Evolutionary conservation across 352 stramenopile genomes (phyloP), one percentile per base, ranked within the genome.

Genomic region (Pythium brassicae): DNA sequence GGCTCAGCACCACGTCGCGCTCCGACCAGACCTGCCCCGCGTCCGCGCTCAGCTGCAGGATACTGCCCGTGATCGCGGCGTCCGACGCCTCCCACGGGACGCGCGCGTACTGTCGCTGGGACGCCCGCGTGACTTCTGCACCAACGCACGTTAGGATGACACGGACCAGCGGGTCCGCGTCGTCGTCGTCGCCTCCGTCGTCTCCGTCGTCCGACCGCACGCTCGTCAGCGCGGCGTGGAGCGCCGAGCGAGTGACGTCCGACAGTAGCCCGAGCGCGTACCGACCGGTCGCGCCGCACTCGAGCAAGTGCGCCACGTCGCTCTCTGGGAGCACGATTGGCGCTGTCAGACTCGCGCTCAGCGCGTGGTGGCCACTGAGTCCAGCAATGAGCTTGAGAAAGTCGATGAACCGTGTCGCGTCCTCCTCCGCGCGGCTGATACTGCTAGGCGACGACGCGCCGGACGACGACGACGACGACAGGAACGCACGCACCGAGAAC

Each of bases 381-480:
- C 83, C 82, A 19, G 82, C 80, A 50, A 88, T 84, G 19, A 95
- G 61, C 62, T 93, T 94, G 53, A 95, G 71, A 56, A 95, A 94
- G 42, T 92, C 82, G 17, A 92, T 78, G 40, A 95, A 87, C 22
- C 66, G 66, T 20, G 72, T 65, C 7, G 71, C 63, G 48, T 83
- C 62, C 25, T 76, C 67, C 49, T 45, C 20, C 7, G 3, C 20
- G n/a, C n/a, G n/a, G n/a, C n/a, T n/a, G n/a, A n/a, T n/a, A n/a
- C n/a, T n/a, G n/a, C n/a, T n/a, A n/a, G n/a, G n/a, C n/a, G n/a
- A n/a, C n/a, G n/a, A n/a, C n/a, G n/a, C n/a, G n/a, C n/a, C n/a
- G n/a, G n/a, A n/a, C 11, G 6, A 3, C 40, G 15, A 37, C 8
- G 3, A 11, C 48, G 29, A 47, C 12, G 71, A 62, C n/a, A 81